These are phyloP conservation scores for Paragyromitra xinjiangensis DNA, from an alignment of 495 filamentous ascomycete genomes.

Conservation along the genomic window DNA sequence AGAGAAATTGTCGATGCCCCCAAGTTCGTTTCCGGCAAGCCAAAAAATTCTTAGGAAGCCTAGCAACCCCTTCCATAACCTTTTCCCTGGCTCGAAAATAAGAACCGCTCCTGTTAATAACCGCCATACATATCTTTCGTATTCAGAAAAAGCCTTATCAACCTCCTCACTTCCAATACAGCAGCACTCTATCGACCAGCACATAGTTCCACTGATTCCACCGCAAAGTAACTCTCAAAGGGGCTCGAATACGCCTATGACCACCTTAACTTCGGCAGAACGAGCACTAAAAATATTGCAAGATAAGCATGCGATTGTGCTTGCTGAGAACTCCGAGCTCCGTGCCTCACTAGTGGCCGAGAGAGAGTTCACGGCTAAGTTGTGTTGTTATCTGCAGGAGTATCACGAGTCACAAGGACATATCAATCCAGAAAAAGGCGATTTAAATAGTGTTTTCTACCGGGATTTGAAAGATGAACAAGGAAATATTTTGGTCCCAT, in stretches of 20 bases:
- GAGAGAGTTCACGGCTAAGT: constrained; percentile 3
- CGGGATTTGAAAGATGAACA: constrained; percentile 21
- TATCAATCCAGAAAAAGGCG: constrained; percentile 25
- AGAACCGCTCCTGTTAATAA: neutral
- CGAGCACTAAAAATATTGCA: neutral
- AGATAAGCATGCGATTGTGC: neutral
- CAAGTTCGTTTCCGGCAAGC: neutral
- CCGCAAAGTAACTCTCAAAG: neutral
- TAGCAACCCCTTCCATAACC: neutral
- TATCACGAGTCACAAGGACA: constrained; percentile 30
- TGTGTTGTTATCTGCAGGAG: neutral
- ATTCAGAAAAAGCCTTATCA: neutral
- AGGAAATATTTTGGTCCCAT: constrained; percentile 10
- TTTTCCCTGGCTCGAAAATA: neutral
- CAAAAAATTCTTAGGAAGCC: neutral
- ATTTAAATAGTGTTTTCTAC: constrained; percentile 24
- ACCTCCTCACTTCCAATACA: neutral
- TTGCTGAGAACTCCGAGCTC: constrained; percentile 13
- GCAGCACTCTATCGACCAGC: neutral
- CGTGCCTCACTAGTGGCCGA: neutral
- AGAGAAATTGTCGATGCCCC: neutral
- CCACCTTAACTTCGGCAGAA: neutral
- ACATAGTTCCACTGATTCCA: neutral
- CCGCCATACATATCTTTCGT: neutral
- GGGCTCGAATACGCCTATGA: neutral